Evolutionary conservation across 2,329 filamentous ascomycete species (phyloP), one percentile per base, ranked within the genome.

Genomic region (Paecilomyces variotii): DNA sequence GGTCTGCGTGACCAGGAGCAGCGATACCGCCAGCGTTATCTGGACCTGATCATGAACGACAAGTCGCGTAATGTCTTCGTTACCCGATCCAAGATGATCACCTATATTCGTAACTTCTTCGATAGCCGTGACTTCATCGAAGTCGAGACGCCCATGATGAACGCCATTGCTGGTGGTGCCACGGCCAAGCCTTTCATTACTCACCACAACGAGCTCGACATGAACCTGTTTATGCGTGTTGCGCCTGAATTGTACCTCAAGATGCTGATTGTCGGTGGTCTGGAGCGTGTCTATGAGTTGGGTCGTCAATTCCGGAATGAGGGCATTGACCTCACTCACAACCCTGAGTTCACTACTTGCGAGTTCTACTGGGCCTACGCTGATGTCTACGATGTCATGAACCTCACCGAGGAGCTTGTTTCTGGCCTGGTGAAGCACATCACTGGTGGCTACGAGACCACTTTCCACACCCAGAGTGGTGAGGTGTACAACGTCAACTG

Each of bases 31-130:
- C 90, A 96, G 79, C 85, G 93, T 60, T 96, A 96, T 75, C 85
- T 99, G 56, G 94, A 99, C 75, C 81, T 99, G 67, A 94, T 99
- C 77, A 96, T 97, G 88, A 97, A 99, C 78, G 89, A 96, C 70
- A 82, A 82, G 62, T 90, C 89, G 53, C 86, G 91, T 57, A 84
- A 95, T 60, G 88, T 92, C 59, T 89, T 97, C 75, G 82, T 91
- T 68, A 91, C 89, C 45, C 85, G 94, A 57, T 86, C 90, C 69
- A 91, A 90, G 83, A 92, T 97, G 70, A 85, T 96, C 71, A 86
- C 84, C 61, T 97, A 91, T 72, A 88, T 99, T 65, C 90, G 94
- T 65, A 84, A 85, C 68, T 99, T 88, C 82, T 90, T 99, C 67
- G 90, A 97, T 68, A 84, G 87, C 66, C 84, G 88, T 57, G 90